Percentiles rank a stretch among this genome's conserved stretches.
phyloP scores from a whole-genome alignment of 805 yeast genomes.

The Starmera dryadoides region DNA sequence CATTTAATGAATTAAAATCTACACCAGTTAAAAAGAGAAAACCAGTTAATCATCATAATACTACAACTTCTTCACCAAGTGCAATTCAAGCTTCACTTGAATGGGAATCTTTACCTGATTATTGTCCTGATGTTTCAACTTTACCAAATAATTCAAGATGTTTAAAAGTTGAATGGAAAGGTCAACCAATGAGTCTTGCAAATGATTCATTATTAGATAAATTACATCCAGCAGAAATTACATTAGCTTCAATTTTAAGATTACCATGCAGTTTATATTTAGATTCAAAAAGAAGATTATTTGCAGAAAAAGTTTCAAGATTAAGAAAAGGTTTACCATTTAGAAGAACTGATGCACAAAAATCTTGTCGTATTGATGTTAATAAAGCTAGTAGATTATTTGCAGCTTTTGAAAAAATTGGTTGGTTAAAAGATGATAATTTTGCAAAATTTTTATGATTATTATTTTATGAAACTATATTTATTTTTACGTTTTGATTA shows the following conservation, averaged over 20 bases:
- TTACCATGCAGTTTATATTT: constrained; percentile 81
- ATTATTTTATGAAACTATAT: no score
- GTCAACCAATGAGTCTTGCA: constrained; percentile 89
- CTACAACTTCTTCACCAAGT: constrained; percentile 33
- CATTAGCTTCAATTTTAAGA: constrained; percentile 81
- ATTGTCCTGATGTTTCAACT: constrained; percentile 60
- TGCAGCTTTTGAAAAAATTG: constrained; percentile 91
- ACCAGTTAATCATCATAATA: constrained; percentile 5
- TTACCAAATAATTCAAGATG: constrained; percentile 68
- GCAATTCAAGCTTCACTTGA: constrained; percentile 39
- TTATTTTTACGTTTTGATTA: no score
- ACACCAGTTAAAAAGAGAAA: constrained; percentile 32
- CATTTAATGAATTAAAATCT: constrained; percentile 20
- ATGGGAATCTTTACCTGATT: constrained; percentile 74
- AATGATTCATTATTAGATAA: constrained; percentile 64
- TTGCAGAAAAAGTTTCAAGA: constrained; percentile 81
- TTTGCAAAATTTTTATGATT: constrained; percentile 41
- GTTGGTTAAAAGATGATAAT: constrained; percentile 83
- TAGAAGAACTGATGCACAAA: constrained; percentile 96
- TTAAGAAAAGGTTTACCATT: constrained; percentile 71
- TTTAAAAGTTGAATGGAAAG: constrained; percentile 93
- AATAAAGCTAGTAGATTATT: constrained; percentile 90
- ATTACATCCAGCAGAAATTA: constrained; percentile 88
- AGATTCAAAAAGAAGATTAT: constrained; percentile 78
- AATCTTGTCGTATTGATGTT: constrained; percentile 95